These are phyloP conservation scores for Botrytis galanthina DNA, from an alignment of 2,329 filamentous ascomycete species.

Conservation along the genomic window DNA sequence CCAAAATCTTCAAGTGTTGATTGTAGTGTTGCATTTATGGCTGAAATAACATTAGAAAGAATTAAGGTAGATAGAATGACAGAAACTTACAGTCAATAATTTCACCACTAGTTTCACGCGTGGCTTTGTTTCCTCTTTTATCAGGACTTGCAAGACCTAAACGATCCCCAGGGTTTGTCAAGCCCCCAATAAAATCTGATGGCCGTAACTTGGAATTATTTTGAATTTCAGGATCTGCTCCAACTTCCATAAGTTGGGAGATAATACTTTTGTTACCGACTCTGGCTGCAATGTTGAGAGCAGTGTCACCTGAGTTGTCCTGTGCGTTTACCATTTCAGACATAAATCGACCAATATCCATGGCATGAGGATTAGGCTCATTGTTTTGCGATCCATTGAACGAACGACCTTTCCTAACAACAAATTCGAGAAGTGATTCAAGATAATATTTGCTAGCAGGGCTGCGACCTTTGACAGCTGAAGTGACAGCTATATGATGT, in stretches of 20 bases:
- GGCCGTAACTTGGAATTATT: conserved; percentile 88
- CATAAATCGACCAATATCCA: conserved; percentile 91
- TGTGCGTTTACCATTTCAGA: conserved; percentile 95
- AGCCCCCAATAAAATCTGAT: conserved; percentile 75
- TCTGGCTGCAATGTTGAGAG: conserved; percentile 86
- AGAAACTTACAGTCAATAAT: conserved; percentile 70
- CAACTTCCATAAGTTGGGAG: conserved; percentile 92
- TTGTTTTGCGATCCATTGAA: conserved; percentile 47
- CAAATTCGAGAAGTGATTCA: conserved; percentile 89
- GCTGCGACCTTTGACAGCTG: conserved; percentile 89
- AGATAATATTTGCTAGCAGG: conserved; percentile 94
- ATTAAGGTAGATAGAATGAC: neutral
- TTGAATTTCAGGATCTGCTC: conserved; percentile 86
- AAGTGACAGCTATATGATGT: conserved; percentile 94
- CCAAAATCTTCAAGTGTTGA: conserved; percentile 79
- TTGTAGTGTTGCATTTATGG: conserved; percentile 78
- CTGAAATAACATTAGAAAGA: conserved; percentile 41
- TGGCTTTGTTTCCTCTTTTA: conserved; percentile 52
- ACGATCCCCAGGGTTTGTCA: conserved; percentile 61
- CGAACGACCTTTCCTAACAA: conserved; percentile 78
- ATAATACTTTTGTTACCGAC: conserved; percentile 95
- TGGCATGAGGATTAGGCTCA: conserved; percentile 41
- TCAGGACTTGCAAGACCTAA: conserved; percentile 45
- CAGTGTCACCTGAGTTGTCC: conserved; percentile 92
- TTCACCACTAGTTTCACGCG: conserved; percentile 72